Evolutionary conservation across 331 rosid species (phyloP).

Genomic region (Rosa hybrid): DNA sequence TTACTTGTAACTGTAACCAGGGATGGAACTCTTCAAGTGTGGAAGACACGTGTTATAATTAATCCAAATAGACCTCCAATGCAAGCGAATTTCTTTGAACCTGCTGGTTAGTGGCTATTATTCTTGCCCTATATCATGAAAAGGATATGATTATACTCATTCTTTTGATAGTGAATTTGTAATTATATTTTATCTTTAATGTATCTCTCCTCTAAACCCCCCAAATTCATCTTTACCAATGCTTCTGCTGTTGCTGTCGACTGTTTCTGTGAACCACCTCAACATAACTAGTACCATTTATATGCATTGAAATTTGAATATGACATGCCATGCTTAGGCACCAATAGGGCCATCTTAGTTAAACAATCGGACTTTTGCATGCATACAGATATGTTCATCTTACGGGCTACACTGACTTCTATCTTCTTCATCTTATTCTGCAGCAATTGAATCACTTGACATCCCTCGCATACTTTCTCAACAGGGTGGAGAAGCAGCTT

Average conservation of each 20-base stretch:
- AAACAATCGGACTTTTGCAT: background rate
- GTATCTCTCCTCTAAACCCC: background rate
- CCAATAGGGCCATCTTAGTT: background rate
- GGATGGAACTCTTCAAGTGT: slow-evolving; percentile 94
- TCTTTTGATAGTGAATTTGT: background rate
- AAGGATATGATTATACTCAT: slow-evolving; percentile 19
- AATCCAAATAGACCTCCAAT: slow-evolving; percentile 80
- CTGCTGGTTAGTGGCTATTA: slow-evolving; percentile 71
- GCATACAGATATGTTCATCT: background rate
- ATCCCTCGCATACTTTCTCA: slow-evolving; percentile 97
- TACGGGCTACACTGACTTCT: slow-evolving; percentile 31
- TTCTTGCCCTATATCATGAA: slow-evolving; percentile 6
- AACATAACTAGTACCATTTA: background rate
- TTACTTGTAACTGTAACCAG: slow-evolving; percentile 80
- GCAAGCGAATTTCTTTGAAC: slow-evolving; percentile 89
- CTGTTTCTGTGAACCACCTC: background rate
- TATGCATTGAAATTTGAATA: background rate
- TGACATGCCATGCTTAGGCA: slow-evolving; percentile 2
- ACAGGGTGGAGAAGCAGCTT: slow-evolving; percentile 97
- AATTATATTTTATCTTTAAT: background rate
- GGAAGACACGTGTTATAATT: slow-evolving; percentile 82
- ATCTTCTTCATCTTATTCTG: slow-evolving; percentile 33
- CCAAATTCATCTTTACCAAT: background rate
- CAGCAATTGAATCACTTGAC: slow-evolving; percentile 94
- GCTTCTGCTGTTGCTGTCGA: background rate